Base-by-base conservation (phyloP, 495 filamentous ascomycete species). In the Mytilinidion resinicola region DNA sequence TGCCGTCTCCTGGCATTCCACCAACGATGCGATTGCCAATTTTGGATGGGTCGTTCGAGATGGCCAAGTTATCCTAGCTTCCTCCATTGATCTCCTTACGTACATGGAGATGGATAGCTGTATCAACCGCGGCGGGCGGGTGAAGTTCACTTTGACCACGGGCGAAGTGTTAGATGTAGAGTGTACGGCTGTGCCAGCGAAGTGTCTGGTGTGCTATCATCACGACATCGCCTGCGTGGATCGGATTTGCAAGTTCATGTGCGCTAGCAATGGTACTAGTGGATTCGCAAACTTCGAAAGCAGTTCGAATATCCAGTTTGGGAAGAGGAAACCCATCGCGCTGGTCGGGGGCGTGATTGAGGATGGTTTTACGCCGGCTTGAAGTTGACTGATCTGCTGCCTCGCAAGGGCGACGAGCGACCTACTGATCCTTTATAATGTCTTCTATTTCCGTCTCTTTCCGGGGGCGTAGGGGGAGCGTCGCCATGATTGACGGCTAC, bases 51-150 rank as follows among this genome's bases (percentile, higher is more conserved):
- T 48, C 3, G 44, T 48, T 10, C 44, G 44, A 20, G 44, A 48
- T 20, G 44, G 44, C n/a, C 4, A 48, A 21, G 44, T 48, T 20
- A 48, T n/a, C 10, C 4, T 48, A 10, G 44, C 44, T n/a, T 11
- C 10, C n/a, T 15, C 14, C 14, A 21, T 48, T 20, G 44, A 48
- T 20, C 44, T 48, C 14, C 44, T 48, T 10, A 48, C 44, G 10
- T 48, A 48, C 44, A 48, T 48, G 44, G 44, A 48, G 44, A 20
- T 48, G 44, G 44, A 48, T n/a, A 19, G n/a, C n/a, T 48, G 44
- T 20, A 48, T 48, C 19, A 48, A 48, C 19, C 44, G 44, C 19
- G 44, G 44, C 44, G 19, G 44, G 44, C 44, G 44, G 1, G 44
- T 48, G 14, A 48, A 21, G 44, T 48, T 48, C 21, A 15, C 44